Base-by-base conservation (phyloP, 768 basidiomycete species). In the Pilatotrama ljubarskyi region DNA sequence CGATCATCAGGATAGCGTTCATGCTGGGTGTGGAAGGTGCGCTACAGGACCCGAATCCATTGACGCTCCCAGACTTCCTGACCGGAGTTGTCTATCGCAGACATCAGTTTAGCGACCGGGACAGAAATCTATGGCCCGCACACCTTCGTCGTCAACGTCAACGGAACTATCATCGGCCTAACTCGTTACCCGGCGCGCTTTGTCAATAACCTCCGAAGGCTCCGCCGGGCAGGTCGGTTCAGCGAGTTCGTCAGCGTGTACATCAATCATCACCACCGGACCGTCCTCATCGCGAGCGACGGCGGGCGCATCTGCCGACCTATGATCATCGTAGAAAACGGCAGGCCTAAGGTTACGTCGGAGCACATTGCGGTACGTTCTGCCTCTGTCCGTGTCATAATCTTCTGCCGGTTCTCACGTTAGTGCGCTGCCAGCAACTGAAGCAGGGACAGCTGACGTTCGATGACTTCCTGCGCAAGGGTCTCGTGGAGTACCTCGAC, bases 291-390 rank as follows among this genome's bases (percentile, higher is more conserved):
- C 64, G 95, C 97, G 3, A 88, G 91, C 66, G 97, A 99, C 70
- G 97, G 97, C 25, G 97, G 97, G 2, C 87, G 97, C 35, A 99
- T 99, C 66, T 98, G 97, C 77, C 86, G 97, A 46, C 97, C 97
- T 1, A 89, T 89, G 81, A 98, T 99, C 66, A 98, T 99, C 58
- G 94, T 98, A 22, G 95, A 98, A 72, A 82, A 87, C 62, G 87
- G 86, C 13, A 74, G 78, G 56, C 83, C 94, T 3, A 84, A 83
- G 66, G 93, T 99, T 26, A 86, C 83, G 36, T 77, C 85, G 25
- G 87, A 90, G 49, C 94, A 98, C 71, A 88, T 95, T 62, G 68
- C 73, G 66, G 94, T 95, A 74, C 68, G 82, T 68, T 44, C 50
- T 64, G 36, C 32, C 37, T 26, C 37, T 32, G 36, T 22, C 37